Base-by-base conservation (phyloP, 208 protist genomes). In the Phytomonas serpens region DNA sequence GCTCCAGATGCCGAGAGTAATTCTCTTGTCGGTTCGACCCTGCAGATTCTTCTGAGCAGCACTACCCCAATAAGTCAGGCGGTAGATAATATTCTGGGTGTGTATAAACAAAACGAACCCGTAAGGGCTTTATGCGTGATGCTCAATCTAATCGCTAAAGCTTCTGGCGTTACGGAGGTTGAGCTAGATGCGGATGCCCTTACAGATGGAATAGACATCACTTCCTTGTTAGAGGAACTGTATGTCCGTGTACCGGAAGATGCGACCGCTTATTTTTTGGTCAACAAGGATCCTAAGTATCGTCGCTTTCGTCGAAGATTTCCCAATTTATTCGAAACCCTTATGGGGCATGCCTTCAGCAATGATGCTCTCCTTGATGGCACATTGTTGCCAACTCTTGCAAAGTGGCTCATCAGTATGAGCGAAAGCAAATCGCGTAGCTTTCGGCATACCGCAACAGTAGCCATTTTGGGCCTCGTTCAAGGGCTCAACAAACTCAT, bases 321-420 rank as follows among this genome's bases (percentile, higher is more conserved):
- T 61, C 77, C 79, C 13, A 74, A 78, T 33, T 94, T 93, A 72
- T 93, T 85, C 75, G 69, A 74, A 52, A 65, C 69, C n/a, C 73
- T 96, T n/a, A 69, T 93, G 29, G 77, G 79, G n/a, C 62, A 82
- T 40, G 72, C 77, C 61, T 91, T 90, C 36, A 88, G 64, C 40
- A 77, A 67, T 9, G 86, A 91, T 70, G 40, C 89, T 7, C 64
- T 94, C 30, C 77, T 87, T 13, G 85, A 96, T 65, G 57, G 68
- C 37, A 51, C 71, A 13, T 82, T 94, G 38, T 71, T 95, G 14
- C 82, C 87, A 0, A 81, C 81, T 14, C 64, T 92, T 3, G 62
- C 82, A 40, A 85, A 87, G 69, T 97, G 92, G 90, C n/a, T 95
- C 23, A 77, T 94, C 11, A 82, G 86, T 33, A 97, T 97, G 88